Evolutionary conservation across 192 early-diverging fungal species (phyloP).

Genomic region (Mortierella alpina): DNA sequence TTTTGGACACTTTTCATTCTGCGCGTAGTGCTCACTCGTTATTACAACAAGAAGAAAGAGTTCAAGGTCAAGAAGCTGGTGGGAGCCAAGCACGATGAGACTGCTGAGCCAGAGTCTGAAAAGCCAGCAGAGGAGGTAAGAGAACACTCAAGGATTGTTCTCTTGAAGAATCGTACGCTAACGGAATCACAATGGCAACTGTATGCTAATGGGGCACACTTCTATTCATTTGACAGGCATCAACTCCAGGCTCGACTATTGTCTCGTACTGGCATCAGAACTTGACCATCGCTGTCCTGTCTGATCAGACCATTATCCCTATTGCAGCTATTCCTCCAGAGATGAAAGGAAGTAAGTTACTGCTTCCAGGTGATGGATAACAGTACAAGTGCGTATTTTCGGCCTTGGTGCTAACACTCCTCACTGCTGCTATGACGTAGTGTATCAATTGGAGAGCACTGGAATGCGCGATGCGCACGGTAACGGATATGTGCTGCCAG

Average conservation of each 20-base stretch:
- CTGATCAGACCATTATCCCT: slow-evolving; percentile 59
- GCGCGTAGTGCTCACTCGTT: slow-evolving; percentile 61
- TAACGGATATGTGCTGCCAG: slow-evolving; percentile 72
- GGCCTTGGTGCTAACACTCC: background rate
- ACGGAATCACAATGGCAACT: too few relatives aligned
- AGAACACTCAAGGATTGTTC: background rate
- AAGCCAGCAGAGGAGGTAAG: slow-evolving; percentile 26
- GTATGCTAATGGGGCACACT: background rate
- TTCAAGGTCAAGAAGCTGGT: slow-evolving; percentile 69
- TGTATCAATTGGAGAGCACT: slow-evolving; percentile 56
- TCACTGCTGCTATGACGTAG: background rate
- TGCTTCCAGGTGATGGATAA: too few relatives aligned
- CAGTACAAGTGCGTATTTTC: too few relatives aligned
- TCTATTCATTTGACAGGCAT: background rate
- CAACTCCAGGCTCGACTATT: slow-evolving; percentile 45
- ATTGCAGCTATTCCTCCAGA: slow-evolving; percentile 60
- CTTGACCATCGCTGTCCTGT: slow-evolving; percentile 73
- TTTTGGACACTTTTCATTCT: slow-evolving; percentile 1
- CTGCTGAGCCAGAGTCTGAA: slow-evolving; percentile 38
- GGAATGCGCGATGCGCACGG: slow-evolving; percentile 44
- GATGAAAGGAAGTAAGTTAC: slow-evolving; percentile 60
- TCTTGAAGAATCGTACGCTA: background rate
- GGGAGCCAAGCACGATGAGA: slow-evolving; percentile 32
- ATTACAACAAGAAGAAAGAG: slow-evolving; percentile 55
- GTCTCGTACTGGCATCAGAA: slow-evolving; percentile 87